phyloP scores from a whole-genome alignment of 2,329 filamentous ascomycete species.

The Fusarium armeniacum region DNA sequence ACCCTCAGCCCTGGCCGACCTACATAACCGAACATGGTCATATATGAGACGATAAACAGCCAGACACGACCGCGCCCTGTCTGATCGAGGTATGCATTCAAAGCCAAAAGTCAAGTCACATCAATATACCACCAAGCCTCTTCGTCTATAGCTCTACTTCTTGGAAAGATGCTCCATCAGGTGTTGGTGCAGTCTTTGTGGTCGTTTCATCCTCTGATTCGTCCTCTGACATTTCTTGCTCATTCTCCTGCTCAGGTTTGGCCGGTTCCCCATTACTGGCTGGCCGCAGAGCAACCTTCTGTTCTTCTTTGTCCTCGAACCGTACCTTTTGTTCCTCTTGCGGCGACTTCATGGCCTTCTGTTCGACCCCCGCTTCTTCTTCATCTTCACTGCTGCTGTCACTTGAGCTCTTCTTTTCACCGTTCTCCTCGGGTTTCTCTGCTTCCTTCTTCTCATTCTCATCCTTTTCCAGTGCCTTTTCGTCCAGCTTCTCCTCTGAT shows the following conservation, averaged over 20 bases:
- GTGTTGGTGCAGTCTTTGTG: constrained; percentile 61
- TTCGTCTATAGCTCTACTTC: constrained; percentile 69
- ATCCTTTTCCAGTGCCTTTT: constrained; percentile 46
- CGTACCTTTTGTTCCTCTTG: constrained; percentile 69
- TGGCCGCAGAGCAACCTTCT: constrained; percentile 67
- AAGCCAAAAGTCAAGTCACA: constrained; percentile 12
- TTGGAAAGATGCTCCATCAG: constrained; percentile 73
- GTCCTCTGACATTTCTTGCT: constrained; percentile 53
- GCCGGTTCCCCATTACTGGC: constrained; percentile 50
- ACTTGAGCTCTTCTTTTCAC: constrained; percentile 38
- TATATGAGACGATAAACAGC: constrained; percentile 16
- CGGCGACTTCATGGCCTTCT: constrained; percentile 54
- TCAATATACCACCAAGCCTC: constrained; percentile 5
- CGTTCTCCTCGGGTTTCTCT: constrained; percentile 41
- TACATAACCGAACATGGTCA: constrained; percentile 33
- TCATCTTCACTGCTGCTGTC: constrained; percentile 42
- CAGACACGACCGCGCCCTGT: constrained; percentile 17
- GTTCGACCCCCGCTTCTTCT: constrained; percentile 51
- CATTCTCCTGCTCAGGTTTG: constrained; percentile 51
- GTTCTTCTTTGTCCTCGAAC: constrained; percentile 67
- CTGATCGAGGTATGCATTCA: constrained; percentile 18
- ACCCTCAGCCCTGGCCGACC: constrained; percentile 30
- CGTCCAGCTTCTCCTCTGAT: constrained; percentile 51
- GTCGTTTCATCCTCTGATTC: constrained; percentile 54
- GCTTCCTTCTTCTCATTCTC: constrained; percentile 50